Conservation (phyloP, 129 eudicot species). For the Flaveria bidentis region DNA sequence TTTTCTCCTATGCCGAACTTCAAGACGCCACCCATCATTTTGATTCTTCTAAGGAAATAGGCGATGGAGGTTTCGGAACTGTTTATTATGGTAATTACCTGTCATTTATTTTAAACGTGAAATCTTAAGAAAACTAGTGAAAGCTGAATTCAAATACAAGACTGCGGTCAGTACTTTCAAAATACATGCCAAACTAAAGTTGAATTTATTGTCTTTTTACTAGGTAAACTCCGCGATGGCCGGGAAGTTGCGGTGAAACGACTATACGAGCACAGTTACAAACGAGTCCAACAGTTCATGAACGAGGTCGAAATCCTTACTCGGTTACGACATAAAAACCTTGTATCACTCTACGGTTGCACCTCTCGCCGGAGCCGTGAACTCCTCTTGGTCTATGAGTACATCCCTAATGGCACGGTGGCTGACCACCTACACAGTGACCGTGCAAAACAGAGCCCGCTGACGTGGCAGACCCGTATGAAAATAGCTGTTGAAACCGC, state of each 20-base stretch:
- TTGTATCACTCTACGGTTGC: slow-evolving; percentile 73
- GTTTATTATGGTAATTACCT: slow-evolving; percentile 57
- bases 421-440: slow-evolving; percentile 85
- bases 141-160: neutral
- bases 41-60: slow-evolving; percentile 52
- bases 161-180: too few species aligned
- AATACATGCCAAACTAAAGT: neutral
- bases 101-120: neutral
- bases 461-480: slow-evolving; percentile 74
- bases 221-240: slow-evolving; percentile 75
- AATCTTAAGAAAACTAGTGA: too few species aligned
- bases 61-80: slow-evolving; percentile 73
- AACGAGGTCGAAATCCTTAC: slow-evolving; percentile 77
- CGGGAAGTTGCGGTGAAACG: slow-evolving; percentile 86
- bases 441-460: slow-evolving; percentile 36
- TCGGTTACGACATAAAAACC: slow-evolving; percentile 58
- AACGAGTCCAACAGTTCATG: slow-evolving; percentile 69
- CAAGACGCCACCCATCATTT: slow-evolving; percentile 62
- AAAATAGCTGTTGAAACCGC: slow-evolving; percentile 83
- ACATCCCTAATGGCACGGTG: slow-evolving; percentile 60
- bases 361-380: slow-evolving; percentile 66
- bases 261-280: slow-evolving; percentile 66
- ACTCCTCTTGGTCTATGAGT: slow-evolving; percentile 63
- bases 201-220: neutral
- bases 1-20: slow-evolving; percentile 60